Evolutionary conservation across 441 rosid species (phyloP), one percentile per base, ranked within the genome.

Genomic region (Lepidium campestre): DNA sequence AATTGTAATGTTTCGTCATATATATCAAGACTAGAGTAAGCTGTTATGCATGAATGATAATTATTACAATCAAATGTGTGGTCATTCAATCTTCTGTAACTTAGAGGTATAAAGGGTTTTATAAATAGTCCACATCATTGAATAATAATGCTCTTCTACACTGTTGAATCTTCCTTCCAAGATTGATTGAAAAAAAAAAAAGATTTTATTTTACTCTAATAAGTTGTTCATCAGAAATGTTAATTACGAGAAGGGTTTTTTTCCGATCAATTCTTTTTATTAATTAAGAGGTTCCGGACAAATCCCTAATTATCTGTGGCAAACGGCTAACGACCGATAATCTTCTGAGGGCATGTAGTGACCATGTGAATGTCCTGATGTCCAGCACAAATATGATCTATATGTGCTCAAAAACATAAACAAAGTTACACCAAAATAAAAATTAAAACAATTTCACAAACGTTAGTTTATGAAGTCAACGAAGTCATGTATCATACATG

Each of bases 21-120:
- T 31, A 42, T 52, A 3, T 31, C 9, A 45, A 42, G 45, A 12
- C 4, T 46, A 25, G 9, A 57, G 6, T 57, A 2, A 46, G 34
- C 4, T 46, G 40, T 57, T 56, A 45, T 55, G 39, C 39, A 67
- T 23, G 29, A n/a, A 15, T 31, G 4, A 14, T 12, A n/a, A 50
- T 6, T 42, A 15, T 53, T 32, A 4, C 61, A 60, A 41, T 69
- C 62, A 53, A 54, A 62, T 29, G 35, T 40, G 36, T 49, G 62
- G 23, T 55, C 40, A 35, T 11, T 37, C 50, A n/a, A 29, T 58
- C 39, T 5, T 47, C 37, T 63, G 13, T n/a, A 41, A 59, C 12
- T 41, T 50, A 12, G 10, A 20, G n/a, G 25, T 40, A 41, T 41
- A 34, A 61, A 37, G n/a, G 8, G 8, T 10, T 41, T 8, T 55